These are phyloP conservation scores for Colletotrichum tabaci DNA, from an alignment of 2,329 filamentous ascomycete genomes.

Conservation along the genomic window DNA sequence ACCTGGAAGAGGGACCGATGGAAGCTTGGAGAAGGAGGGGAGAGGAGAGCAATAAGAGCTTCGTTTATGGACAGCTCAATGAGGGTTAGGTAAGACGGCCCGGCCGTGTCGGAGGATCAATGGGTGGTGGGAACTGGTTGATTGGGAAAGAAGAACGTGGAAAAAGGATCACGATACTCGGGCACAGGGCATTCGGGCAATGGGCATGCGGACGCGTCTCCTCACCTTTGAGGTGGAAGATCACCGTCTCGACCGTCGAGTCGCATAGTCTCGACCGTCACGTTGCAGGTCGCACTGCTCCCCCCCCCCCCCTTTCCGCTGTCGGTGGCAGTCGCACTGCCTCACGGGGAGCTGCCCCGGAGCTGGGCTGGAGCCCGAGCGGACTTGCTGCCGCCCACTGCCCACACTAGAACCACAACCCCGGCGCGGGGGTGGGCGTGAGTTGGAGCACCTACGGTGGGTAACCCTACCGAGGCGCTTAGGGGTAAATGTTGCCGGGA, in stretches of 20 bases:
- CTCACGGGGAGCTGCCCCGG: slow-evolving; percentile 37
- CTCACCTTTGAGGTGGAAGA: slow-evolving; percentile 12
- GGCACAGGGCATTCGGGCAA: too few relatives aligned
- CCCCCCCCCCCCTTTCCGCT: slow-evolving; percentile 17
- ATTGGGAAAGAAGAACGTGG: slow-evolving; percentile 8
- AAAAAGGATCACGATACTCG: slow-evolving; percentile 29
- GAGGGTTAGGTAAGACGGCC: slow-evolving; percentile 12
- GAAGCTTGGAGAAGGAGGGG: neutral
- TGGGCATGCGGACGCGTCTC: slow-evolving; percentile 31
- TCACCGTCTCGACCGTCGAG: slow-evolving; percentile 9
- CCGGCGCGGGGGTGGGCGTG: slow-evolving; percentile 34
- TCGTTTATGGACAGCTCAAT: slow-evolving; percentile 26
- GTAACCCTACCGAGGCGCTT: too few relatives aligned
- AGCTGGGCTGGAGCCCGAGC: slow-evolving; percentile 30
- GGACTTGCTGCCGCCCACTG: slow-evolving; percentile 22
- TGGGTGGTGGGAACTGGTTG: slow-evolving; percentile 5
- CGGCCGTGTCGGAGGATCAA: neutral
- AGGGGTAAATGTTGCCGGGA: slow-evolving; percentile 8
- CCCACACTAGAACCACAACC: slow-evolving; percentile 15
- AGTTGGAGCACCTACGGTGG: neutral
- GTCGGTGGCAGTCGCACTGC: slow-evolving; percentile 22
- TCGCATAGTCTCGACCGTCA: slow-evolving; percentile 6
- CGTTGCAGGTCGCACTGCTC: slow-evolving; percentile 16
- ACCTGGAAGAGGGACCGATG: neutral
- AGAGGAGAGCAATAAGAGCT: neutral